Percentiles rank a stretch among this genome's conserved stretches.
Evolutionary conservation across 768 basidiomycete species (phyloP).

Genomic region (Lactarius tabidus): DNA sequence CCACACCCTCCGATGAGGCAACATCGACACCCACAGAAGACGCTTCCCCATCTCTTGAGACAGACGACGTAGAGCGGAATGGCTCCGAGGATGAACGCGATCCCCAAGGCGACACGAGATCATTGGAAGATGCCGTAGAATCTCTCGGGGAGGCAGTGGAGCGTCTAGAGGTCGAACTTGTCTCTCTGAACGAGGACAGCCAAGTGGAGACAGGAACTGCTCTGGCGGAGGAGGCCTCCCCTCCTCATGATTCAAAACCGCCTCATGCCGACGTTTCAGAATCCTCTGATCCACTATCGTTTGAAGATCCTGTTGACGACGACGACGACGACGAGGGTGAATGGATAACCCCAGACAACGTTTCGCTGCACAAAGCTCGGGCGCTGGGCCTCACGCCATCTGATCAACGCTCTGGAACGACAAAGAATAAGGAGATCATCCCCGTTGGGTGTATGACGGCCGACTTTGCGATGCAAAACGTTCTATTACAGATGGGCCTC

Average conservation of each 20-base stretch:
- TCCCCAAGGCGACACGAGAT: not conserved
- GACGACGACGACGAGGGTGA: slow-evolving; percentile 89
- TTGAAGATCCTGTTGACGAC: slow-evolving; percentile 70
- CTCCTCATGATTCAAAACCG: slow-evolving; percentile 15
- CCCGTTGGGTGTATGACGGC: slow-evolving; percentile 92
- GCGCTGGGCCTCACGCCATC: slow-evolving; percentile 79
- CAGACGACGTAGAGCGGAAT: not conserved
- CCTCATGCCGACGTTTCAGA: slow-evolving; percentile 25
- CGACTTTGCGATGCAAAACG: slow-evolving; percentile 99
- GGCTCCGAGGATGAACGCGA: not conserved
- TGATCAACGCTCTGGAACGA: slow-evolving; percentile 34
- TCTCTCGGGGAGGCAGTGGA: slow-evolving; percentile 4
- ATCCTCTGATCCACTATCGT: slow-evolving; percentile 39
- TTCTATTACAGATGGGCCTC: slow-evolving; percentile 89
- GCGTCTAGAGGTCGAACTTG: slow-evolving; percentile 15
- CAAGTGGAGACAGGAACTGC: not conserved
- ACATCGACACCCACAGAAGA: not conserved
- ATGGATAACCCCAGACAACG: slow-evolving; percentile 95
- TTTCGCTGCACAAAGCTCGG: slow-evolving; percentile 78
- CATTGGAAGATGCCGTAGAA: slow-evolving; percentile 24
- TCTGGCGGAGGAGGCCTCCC: not conserved
- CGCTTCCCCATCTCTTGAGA: not conserved
- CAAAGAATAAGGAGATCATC: slow-evolving; percentile 41
- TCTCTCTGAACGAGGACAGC: slow-evolving; percentile 7
- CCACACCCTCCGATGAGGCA: not conserved